Evolutionary conservation across 257 asterid genomes (phyloP), one percentile per base, ranked within the genome.

Genomic region (Paraleonurus japonicus): DNA sequence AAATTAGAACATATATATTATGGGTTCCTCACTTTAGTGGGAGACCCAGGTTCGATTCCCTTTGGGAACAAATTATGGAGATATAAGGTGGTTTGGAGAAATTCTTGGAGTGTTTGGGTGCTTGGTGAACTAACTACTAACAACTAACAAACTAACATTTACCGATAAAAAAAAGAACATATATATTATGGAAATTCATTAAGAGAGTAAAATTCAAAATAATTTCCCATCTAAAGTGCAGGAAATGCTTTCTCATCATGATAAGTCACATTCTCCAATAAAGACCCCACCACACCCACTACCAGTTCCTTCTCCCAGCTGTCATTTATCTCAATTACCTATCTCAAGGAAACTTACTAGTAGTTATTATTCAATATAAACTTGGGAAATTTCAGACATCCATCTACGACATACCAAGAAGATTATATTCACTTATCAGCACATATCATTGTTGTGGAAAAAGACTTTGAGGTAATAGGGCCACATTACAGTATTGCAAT

Each of bases 1-100:
- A 19, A 23, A 27, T 62, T 78, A 66, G 65, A 39, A 41, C 28
- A 70, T 20, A 66, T 32, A 51, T 41, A 45, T 65, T 41, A 64
- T 16, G 12, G 12, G n/a, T n/a, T n/a, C n/a, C n/a, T n/a, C n/a
- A n/a, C n/a, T n/a, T n/a, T n/a, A n/a, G n/a, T n/a, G n/a, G n/a
- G n/a, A n/a, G n/a, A n/a, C n/a, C n/a, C n/a, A n/a, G n/a, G n/a
- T n/a, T n/a, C n/a, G n/a, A n/a, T n/a, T n/a, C n/a, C n/a, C n/a
- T n/a, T n/a, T n/a, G n/a, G n/a, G n/a, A n/a, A n/a, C n/a, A n/a
- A n/a, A n/a, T n/a, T n/a, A n/a, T n/a, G n/a, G n/a, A n/a, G n/a
- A n/a, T n/a, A n/a, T n/a, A n/a, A n/a, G n/a, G n/a, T n/a, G n/a
- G n/a, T n/a, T n/a, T n/a, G n/a, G n/a, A n/a, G n/a, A n/a, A n/a